Percentiles rank a stretch among this genome's conserved stretches.
Evolutionary conservation across 192 early-diverging fungal species (phyloP).

Genomic region (Podila horticola): DNA sequence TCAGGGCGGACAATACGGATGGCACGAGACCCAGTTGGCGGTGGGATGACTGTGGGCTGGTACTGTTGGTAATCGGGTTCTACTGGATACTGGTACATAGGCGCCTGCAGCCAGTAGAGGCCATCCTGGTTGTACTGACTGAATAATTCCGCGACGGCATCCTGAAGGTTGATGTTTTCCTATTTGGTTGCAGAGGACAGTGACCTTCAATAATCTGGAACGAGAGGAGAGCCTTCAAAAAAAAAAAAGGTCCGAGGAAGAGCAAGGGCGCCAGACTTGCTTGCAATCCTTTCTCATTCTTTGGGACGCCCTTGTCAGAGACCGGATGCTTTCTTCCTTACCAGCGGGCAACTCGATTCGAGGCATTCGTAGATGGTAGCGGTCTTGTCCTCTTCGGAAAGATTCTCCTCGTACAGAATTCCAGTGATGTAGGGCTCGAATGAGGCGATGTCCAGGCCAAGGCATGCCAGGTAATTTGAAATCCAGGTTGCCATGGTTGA

Average conservation of each 20-base stretch:
- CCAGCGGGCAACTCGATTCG: conserved; percentile 26
- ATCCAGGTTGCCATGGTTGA: conserved; percentile 39
- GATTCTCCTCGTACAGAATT: conserved; percentile 33
- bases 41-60: not conserved
- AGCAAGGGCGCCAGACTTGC: no score
- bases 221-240: not conserved
- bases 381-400: conserved; percentile 43
- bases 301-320: no score
- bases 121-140: conserved; percentile 29
- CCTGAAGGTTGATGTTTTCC: conserved; percentile 46
- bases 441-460: conserved; percentile 26
- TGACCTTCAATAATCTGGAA: not conserved
- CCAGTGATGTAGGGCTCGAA: conserved; percentile 39
- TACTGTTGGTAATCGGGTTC: conserved; percentile 17
- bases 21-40: conserved; percentile 8
- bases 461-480: conserved; percentile 36
- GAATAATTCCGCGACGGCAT: conserved; percentile 35
- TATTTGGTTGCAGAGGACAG: not conserved
- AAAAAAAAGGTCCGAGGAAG: not conserved
- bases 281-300: no score
- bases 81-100: conserved; percentile 6
- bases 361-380: conserved; percentile 37
- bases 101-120: conserved; percentile 40
- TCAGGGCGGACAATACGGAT: conserved; percentile 22
- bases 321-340: not conserved